Evolutionary conservation across 2,329 filamentous ascomycete species (phyloP).

Genomic region (Elsinoe necatrix): DNA sequence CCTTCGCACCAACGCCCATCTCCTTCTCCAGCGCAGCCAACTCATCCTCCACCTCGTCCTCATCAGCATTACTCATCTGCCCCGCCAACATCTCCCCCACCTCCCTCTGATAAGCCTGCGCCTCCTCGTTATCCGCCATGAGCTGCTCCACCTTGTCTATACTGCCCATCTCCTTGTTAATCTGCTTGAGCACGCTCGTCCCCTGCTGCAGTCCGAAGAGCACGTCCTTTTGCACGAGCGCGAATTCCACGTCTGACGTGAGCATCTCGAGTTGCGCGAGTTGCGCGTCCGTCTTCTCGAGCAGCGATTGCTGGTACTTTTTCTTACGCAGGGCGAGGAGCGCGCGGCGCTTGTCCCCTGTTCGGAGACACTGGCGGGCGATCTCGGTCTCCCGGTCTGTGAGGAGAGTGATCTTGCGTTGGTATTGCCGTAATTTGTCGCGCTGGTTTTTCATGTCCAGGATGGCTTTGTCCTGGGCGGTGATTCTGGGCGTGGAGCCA

Average conservation of each 20-base stretch:
- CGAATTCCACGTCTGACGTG: constrained; percentile 86
- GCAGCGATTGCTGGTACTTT: constrained; percentile 89
- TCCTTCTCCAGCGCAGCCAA: constrained; percentile 70
- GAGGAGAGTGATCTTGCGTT: constrained; percentile 76
- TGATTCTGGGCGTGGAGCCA: constrained; percentile 51
- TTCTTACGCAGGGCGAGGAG: constrained; percentile 84
- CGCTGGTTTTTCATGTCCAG: constrained; percentile 96
- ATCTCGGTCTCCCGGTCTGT: constrained; percentile 82
- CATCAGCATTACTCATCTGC: constrained; percentile 85
- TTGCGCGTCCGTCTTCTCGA: constrained; percentile 83
- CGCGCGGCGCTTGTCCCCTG: constrained; percentile 71
- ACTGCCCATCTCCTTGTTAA: constrained; percentile 92
- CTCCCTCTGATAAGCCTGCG: constrained; percentile 90
- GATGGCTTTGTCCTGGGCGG: constrained; percentile 88
- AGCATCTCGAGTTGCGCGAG: constrained; percentile 89
- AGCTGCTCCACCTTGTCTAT: constrained; percentile 90
- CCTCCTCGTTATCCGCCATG: constrained; percentile 86
- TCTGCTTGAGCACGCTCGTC: constrained; percentile 78
- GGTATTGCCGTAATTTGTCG: constrained; percentile 94
- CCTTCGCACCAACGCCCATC: constrained; percentile 31
- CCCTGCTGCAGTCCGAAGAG: constrained; percentile 88
- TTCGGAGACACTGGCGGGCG: constrained; percentile 70
- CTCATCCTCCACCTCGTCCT: constrained; percentile 97
- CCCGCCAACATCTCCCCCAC: constrained; percentile 84
- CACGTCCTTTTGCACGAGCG: constrained; percentile 92